Evolutionary conservation across 257 asterid genomes (phyloP).

Genomic region (Gentiana straminea): DNA sequence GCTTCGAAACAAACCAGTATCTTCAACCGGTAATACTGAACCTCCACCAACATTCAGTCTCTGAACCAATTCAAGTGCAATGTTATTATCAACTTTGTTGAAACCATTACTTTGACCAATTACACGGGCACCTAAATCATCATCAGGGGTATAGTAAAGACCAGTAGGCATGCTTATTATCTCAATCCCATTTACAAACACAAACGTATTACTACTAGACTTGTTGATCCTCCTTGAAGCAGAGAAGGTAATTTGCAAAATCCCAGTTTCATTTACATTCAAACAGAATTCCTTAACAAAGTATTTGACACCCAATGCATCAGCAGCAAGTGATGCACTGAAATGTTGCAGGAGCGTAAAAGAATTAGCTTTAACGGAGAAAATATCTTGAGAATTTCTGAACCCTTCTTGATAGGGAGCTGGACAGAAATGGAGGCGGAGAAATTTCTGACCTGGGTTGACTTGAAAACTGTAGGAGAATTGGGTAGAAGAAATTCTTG

Average conservation of each 20-base stretch:
- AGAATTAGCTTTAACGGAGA: background rate
- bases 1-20: constrained; percentile 19
- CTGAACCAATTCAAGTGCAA: constrained; percentile 17
- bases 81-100: constrained; percentile 30
- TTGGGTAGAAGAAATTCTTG: constrained; percentile 1
- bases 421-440: constrained; percentile 6
- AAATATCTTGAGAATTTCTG: constrained; percentile 6
- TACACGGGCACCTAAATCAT: too few species aligned
- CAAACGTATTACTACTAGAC: constrained; percentile 8
- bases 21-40: constrained; percentile 14
- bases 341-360: too few species aligned
- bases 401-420: constrained; percentile 2
- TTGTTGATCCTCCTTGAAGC: constrained; percentile 9
- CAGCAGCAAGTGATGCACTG: too few species aligned
- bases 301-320: too few species aligned
- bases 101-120: constrained; percentile 33
- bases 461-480: constrained; percentile 9
- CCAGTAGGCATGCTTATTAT: constrained; percentile 14
- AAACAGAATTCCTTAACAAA: too few species aligned
- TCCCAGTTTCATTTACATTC: too few species aligned
- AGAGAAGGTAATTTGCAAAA: constrained; percentile 9
- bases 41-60: too few species aligned
- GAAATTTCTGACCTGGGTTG: constrained; percentile 16
- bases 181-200: constrained; percentile 46
- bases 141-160: too few species aligned